phyloP scores from a whole-genome alignment of 805 yeast species.

The Candida oleophila region DNA sequence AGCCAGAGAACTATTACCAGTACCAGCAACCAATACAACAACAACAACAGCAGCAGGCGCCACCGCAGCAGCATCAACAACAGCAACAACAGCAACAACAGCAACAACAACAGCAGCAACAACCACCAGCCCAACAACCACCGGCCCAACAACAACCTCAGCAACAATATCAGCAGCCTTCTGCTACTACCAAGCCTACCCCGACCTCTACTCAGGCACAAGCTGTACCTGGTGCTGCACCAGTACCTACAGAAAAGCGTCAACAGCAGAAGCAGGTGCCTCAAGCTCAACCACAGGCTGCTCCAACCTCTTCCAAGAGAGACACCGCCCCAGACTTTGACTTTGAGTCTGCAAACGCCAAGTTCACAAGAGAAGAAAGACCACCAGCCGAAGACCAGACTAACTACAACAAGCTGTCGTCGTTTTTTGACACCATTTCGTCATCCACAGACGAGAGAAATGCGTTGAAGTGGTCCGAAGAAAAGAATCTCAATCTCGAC shows the following conservation, averaged over 20 bases:
- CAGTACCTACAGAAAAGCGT: constrained; percentile 7
- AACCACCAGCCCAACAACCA: constrained; percentile 4
- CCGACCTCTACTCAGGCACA: constrained; percentile 6
- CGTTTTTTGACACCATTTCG: constrained; percentile 87
- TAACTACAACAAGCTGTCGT: constrained; percentile 71
- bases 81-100: constrained; percentile 12
- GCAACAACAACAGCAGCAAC: constrained; percentile 10
- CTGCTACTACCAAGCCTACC: constrained; percentile 8
- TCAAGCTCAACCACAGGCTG: constrained; percentile 11
- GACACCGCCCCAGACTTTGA: constrained; percentile 56
- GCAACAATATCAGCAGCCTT: constrained; percentile 4
- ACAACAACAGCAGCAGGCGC: constrained; percentile 12
- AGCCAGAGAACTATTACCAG: constrained; percentile 45
- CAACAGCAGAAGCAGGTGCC: constrained; percentile 7
- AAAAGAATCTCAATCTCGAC: constrained; percentile 70
- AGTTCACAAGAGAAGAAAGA: constrained; percentile 54
- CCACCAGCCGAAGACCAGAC: constrained; percentile 30
- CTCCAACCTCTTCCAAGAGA: constrained; percentile 9
- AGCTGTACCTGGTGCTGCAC: constrained; percentile 5
- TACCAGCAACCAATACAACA: constrained; percentile 10
- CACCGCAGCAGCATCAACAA: constrained; percentile 5
- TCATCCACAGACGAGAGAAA: constrained; percentile 56
- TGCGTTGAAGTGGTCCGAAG: constrained; percentile 66
- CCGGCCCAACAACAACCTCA: constrained; percentile 12
- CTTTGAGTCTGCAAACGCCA: constrained; percentile 71